Evolutionary conservation across 345 rosid genomes (phyloP).

Genomic region (Rhodomyrtus tomentosa): DNA sequence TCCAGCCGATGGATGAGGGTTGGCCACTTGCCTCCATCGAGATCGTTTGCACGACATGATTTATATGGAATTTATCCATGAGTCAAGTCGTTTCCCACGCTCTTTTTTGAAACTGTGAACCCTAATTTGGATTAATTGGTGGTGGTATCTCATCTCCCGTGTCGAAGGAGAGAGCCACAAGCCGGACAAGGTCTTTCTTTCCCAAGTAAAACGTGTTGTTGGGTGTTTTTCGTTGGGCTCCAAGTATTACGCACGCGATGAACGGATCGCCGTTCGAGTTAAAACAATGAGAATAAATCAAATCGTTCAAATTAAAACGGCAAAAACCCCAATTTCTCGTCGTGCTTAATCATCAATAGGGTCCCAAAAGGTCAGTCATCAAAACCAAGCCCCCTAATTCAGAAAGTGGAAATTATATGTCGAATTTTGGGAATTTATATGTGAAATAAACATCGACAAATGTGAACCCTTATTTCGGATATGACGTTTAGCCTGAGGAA

Average conservation of each 20-base stretch:
- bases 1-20: constrained; percentile 1
- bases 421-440: background rate
- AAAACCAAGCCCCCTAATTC: background rate
- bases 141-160: background rate
- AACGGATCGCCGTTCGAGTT: background rate
- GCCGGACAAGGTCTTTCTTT: background rate
- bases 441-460: background rate
- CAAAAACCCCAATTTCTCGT: background rate
- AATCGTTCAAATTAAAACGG: background rate
- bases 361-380: background rate
- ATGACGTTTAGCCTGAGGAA: background rate
- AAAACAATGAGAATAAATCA: background rate
- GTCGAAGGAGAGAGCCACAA: background rate
- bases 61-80: background rate
- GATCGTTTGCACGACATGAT: background rate
- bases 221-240: background rate
- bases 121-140: background rate
- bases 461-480: background rate
- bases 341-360: background rate
- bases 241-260: background rate
- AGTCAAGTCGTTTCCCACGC: background rate
- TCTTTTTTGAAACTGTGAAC: background rate
- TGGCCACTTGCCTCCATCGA: constrained; percentile 9
- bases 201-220: background rate
- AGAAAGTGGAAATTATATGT: background rate